Evolutionary conservation across 331 rosid species (phyloP), one percentile per base, ranked within the genome.

Genomic region (Malus hybrid): DNA sequence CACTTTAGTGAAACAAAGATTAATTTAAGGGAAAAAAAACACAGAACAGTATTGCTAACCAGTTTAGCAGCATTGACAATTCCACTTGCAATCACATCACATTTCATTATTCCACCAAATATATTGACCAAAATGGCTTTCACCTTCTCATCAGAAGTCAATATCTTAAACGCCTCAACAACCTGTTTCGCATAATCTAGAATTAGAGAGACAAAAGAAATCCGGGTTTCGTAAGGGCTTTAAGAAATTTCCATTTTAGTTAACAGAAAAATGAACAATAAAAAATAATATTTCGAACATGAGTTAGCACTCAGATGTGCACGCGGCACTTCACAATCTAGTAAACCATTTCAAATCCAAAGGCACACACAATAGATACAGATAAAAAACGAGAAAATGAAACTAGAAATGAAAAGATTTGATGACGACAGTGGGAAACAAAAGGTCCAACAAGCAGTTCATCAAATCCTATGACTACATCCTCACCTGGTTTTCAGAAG

Each of bases 121-220:
- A 88, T 88, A 73, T 88, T 88, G 80, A 88, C 91, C 81, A 88
- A 78, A 79, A 88, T 88, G 29, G 97, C 99, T 86, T 94, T 92
- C 77, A 94, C 99, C 83, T 92, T 94, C 65, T 90, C 97, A 67
- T 94, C 99, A 57, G 99, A 90, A 1, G 99, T 94, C 92, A 94
- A 84, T 75, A 94, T 94, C 81, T 94, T 94, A 75, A 94, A 94
- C 60, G 99, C 99, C 80, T 94, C 99, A 42, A 94, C 86, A 67
- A 94, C 99, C 99, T 94, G 92, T 29, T 63, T 78, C 22, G 72
- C 39, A 80, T 18, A 77, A 70, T 59, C 75, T 50, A 81, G 68
- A 67, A 73, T 73, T 79, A 67, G 9, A 10, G 16, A 72, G 2
- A 36, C 54, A 39, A 10, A 60, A 24, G 18, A 27, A 27, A 27